These are phyloP conservation scores for Thalassiosira hispida DNA, from an alignment of 352 stramenopile genomes.

Conservation along the genomic window DNA sequence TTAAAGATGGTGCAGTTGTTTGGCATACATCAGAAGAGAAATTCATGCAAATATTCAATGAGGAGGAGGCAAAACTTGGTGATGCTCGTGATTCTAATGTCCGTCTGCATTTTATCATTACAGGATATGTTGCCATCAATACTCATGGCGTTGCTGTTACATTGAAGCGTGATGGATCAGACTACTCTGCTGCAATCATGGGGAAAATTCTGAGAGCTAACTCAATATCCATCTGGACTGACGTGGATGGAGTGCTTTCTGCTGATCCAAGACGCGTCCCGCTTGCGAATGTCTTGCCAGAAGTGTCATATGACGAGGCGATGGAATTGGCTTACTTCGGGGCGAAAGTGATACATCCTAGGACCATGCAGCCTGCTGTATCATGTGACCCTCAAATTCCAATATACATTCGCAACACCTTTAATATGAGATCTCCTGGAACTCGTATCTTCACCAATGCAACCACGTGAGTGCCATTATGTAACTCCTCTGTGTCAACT, in stretches of 20 bases:
- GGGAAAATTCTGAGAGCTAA: constrained; percentile 89
- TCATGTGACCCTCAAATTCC: constrained; percentile 85
- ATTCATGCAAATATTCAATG: constrained; percentile 85
- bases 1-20: constrained; percentile 61
- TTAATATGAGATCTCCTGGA: constrained; percentile 88
- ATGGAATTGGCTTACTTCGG: constrained; percentile 98
- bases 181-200: constrained; percentile 96
- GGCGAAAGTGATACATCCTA: constrained; percentile 92
- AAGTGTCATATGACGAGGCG: constrained; percentile 95
- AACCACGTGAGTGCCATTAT: constrained; percentile 1
- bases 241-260: constrained; percentile 96
- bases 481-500: constrained; percentile 5
- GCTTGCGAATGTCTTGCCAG: constrained; percentile 88
- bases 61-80: constrained; percentile 54
- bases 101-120: constrained; percentile 89
- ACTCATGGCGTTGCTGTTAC: constrained; percentile 92
- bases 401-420: constrained; percentile 97
- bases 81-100: not conserved
- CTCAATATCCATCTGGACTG: constrained; percentile 96
- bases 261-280: constrained; percentile 94
- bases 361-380: constrained; percentile 86
- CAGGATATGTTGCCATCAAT: constrained; percentile 95
- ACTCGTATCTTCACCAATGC: constrained; percentile 78
- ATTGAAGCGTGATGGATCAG: constrained; percentile 91
- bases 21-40: constrained; percentile 69